A percentile compares a stretch with the other conserved stretches of the same genome.
phyloP scores from a whole-genome alignment of 352 stramenopile genomes.

The Saprolegnia parasitica region DNA sequence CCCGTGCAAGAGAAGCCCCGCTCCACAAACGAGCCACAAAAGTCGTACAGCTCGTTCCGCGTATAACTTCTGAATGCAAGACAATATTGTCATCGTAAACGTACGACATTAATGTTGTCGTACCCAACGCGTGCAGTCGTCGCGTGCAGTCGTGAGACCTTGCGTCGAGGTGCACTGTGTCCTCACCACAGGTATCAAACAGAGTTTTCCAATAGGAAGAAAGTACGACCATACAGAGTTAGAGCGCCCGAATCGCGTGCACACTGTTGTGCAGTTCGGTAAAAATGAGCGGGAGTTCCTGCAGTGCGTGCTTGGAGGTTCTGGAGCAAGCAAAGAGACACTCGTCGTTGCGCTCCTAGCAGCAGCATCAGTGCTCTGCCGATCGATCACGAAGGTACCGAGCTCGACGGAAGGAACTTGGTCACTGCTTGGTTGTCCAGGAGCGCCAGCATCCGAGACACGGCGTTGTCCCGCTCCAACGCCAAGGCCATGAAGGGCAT shows the following conservation, averaged over 20 bases:
- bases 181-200: no score
- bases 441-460: conserved; percentile 4
- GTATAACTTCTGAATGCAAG: conserved; percentile 1
- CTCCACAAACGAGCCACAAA: neutral
- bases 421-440: neutral
- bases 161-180: no score
- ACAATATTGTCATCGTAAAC: no score
- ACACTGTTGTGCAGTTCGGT: conserved; percentile 20
- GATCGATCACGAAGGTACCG: neutral
- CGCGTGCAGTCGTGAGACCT: no score
- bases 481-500: conserved; percentile 2
- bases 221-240: neutral
- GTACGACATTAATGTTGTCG: no score
- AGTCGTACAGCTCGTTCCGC: conserved; percentile 27
- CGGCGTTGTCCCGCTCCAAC: conserved; percentile 23
- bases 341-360: neutral
- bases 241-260: neutral
- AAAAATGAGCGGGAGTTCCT: conserved; percentile 19
- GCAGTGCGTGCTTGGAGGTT: neutral
- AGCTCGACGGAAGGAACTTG: neutral
- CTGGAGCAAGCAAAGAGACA: neutral
- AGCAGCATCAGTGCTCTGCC: neutral
- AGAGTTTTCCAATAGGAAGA: no score
- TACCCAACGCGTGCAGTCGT: no score
- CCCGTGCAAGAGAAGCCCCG: conserved; percentile 3